These are phyloP conservation scores for Debaryomyces tyrocola DNA, from an alignment of 805 yeast genomes.

Conservation along the genomic window DNA sequence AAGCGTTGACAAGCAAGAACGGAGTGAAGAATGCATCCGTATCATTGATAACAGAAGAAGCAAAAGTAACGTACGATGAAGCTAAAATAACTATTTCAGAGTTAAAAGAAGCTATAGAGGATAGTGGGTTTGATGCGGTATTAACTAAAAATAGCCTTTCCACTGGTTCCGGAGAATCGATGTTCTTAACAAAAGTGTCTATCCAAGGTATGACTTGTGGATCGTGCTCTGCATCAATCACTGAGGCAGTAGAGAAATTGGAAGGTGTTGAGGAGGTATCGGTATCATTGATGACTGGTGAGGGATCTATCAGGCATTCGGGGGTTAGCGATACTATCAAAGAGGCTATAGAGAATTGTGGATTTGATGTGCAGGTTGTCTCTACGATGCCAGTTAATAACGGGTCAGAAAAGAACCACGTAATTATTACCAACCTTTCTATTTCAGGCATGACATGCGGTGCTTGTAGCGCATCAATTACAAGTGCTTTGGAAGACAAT, in stretches of 20 bases:
- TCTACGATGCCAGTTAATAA: not conserved
- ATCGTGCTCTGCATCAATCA: constrained; percentile 64
- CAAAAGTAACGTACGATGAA: constrained; percentile 23
- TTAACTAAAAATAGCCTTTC: not conserved
- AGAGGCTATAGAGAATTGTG: constrained; percentile 41
- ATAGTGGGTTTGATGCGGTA: constrained; percentile 25
- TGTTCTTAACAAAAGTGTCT: constrained; percentile 15
- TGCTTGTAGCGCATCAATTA: constrained; percentile 71
- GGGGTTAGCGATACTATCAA: constrained; percentile 14
- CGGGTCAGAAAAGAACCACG: not conserved
- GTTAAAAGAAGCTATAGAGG: constrained; percentile 25
- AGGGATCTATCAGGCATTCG: constrained; percentile 56
- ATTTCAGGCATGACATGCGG: constrained; percentile 84
- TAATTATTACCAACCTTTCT: not conserved
- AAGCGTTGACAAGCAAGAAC: constrained; percentile 21
- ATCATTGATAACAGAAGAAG: constrained; percentile 39
- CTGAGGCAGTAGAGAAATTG: constrained; percentile 47
- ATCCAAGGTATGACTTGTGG: constrained; percentile 91
- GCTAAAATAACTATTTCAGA: constrained; percentile 9
- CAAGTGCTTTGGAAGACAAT: constrained; percentile 48
- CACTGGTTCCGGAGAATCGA: not conserved
- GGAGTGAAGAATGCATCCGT: constrained; percentile 30
- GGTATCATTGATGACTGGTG: constrained; percentile 73
- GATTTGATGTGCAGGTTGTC: constrained; percentile 49
- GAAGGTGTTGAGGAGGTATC: constrained; percentile 53